These are phyloP conservation scores for Hypsizygus marmoreus DNA, from an alignment of 768 basidiomycete genomes.

Conservation along the genomic window DNA sequence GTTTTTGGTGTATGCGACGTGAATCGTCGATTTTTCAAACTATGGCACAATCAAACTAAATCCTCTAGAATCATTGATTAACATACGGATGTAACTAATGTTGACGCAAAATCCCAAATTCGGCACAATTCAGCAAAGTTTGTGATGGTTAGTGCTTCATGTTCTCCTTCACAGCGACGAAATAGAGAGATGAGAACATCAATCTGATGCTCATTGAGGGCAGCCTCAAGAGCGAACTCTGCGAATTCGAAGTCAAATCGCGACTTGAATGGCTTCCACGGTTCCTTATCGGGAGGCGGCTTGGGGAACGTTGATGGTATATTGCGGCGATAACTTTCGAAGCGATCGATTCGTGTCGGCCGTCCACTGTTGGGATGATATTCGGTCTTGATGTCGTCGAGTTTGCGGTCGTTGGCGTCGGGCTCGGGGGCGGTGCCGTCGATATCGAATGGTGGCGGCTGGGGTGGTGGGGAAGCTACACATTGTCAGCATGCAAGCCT, in stretches of 20 bases:
- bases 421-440: too few relatives aligned
- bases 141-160: neutral
- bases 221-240: constrained; percentile 5
- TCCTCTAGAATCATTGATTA: neutral
- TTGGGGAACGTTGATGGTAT: too few relatives aligned
- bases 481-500: too few relatives aligned
- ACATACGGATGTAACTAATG: neutral
- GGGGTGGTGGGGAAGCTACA: too few relatives aligned
- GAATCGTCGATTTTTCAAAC: constrained; percentile 3
- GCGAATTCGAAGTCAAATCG: constrained; percentile 6
- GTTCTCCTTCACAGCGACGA: neutral
- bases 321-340: neutral
- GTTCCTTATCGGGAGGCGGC: neutral
- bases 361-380: neutral
- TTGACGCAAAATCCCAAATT: constrained; percentile 3
- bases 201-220: neutral
- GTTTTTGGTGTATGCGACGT: constrained; percentile 8
- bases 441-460: too few relatives aligned
- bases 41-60: neutral
- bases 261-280: constrained; percentile 12
- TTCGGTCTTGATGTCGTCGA: neutral
- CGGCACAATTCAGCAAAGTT: neutral
- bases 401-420: too few relatives aligned
- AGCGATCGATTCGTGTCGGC: neutral
- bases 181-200: constrained; percentile 5